A percentile compares a stretch with the other conserved stretches of the same genome.
Conservation (phyloP, 1,284 basidiomycete species). For the Mycosarcoma mackinlayi region DNA sequence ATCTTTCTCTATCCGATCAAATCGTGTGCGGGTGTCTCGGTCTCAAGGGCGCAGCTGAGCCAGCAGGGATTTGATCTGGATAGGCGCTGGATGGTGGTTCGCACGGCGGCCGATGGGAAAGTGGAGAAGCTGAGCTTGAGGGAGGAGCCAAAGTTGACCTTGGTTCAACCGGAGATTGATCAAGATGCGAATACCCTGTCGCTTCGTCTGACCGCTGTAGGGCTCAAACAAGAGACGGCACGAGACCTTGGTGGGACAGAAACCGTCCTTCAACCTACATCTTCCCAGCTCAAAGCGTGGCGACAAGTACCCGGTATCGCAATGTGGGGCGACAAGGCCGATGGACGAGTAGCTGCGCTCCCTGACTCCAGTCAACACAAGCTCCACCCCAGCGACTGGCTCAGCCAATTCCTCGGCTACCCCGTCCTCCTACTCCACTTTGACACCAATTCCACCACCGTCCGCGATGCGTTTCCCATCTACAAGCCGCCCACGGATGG, state of each 20-base stretch:
- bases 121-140: slow-evolving; percentile 37
- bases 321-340: slow-evolving; percentile 57
- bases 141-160: slow-evolving; percentile 49
- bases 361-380: not conserved
- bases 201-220: slow-evolving; percentile 20
- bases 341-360: slow-evolving; percentile 36
- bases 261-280: slow-evolving; percentile 26
- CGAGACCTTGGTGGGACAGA: slow-evolving; percentile 14
- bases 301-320: slow-evolving; percentile 19
- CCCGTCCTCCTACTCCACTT: slow-evolving; percentile 52
- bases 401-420: slow-evolving; percentile 56
- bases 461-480: slow-evolving; percentile 49
- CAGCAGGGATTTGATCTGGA: slow-evolving; percentile 55
- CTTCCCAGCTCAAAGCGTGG: slow-evolving; percentile 16
- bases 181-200: slow-evolving; percentile 7
- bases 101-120: slow-evolving; percentile 3
- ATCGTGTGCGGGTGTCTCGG: slow-evolving; percentile 41
- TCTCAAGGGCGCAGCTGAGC: slow-evolving; percentile 18
- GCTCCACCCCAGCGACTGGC: slow-evolving; percentile 45
- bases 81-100: slow-evolving; percentile 56
- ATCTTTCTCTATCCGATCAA: slow-evolving; percentile 60
- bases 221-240: not conserved
- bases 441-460: slow-evolving; percentile 28
- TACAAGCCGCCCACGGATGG: slow-evolving; percentile 49
- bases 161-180: slow-evolving; percentile 44